Conservation (phyloP, 306 rosid genomes). For the Pterocarpus macrocarpus region DNA sequence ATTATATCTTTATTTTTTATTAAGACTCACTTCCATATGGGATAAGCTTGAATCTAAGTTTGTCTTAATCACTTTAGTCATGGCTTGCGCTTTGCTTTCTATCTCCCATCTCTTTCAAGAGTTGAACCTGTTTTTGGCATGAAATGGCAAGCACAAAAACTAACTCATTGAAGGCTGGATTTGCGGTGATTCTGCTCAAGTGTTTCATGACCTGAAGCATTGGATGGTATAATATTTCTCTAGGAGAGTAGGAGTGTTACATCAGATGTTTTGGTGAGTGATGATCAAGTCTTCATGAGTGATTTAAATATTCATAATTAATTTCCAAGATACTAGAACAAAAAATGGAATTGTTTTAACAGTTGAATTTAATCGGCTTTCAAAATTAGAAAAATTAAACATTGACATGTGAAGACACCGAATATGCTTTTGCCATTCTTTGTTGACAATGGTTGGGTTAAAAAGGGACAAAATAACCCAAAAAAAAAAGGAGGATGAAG, state of each 20-base stretch:
- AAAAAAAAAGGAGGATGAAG: not conserved
- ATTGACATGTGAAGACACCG: not conserved
- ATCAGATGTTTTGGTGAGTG: not conserved
- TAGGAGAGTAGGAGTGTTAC: not conserved
- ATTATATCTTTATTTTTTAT: not conserved
- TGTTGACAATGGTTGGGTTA: not conserved
- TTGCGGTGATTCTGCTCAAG: not conserved
- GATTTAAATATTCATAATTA: not conserved
- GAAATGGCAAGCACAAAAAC: conserved; percentile 7
- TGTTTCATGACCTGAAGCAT: conserved; percentile 34
- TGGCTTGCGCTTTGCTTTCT: not conserved
- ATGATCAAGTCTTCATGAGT: not conserved
- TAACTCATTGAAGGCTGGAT: not conserved
- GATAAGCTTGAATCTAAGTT: conserved; percentile 48
- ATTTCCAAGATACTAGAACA: not conserved
- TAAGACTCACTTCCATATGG: conserved; percentile 20
- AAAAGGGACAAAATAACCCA: not conserved
- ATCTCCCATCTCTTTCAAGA: conserved; percentile 33
- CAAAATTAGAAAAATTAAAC: not conserved
- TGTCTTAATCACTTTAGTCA: conserved; percentile 50
- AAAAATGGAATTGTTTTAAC: conserved; percentile 18
- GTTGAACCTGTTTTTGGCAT: conserved; percentile 24
- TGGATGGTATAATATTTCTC: not conserved
- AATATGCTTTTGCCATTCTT: conserved; percentile 7
- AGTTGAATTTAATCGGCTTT: not conserved